Conservation (phyloP, 768 basidiomycete genomes). For the Xerocomellus chrysenteron region DNA sequence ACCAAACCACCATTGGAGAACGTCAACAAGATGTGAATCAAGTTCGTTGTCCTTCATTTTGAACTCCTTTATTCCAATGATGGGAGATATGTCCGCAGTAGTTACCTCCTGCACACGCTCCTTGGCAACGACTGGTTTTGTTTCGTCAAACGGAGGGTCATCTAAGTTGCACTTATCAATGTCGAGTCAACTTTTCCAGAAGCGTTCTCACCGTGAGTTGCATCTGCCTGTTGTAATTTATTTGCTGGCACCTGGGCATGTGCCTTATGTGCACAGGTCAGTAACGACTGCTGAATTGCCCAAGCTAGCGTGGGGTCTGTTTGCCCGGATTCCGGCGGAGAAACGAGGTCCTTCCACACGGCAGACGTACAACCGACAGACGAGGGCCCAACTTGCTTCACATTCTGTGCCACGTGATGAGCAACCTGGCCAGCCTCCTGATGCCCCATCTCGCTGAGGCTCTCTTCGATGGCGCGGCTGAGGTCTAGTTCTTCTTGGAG, state of each 20-base stretch:
- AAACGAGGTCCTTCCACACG: slow-evolving; percentile 10
- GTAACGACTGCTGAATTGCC: slow-evolving; percentile 31
- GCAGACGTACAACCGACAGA: slow-evolving; percentile 2
- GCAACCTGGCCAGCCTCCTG: slow-evolving; percentile 5
- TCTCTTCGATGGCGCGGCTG: slow-evolving; percentile 47
- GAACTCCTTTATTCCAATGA: slow-evolving; percentile 70
- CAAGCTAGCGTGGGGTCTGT: slow-evolving; percentile 26
- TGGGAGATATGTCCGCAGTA: slow-evolving; percentile 26
- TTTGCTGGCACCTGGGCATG: not conserved
- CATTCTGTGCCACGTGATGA: slow-evolving; percentile 2
- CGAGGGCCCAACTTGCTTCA: slow-evolving; percentile 5
- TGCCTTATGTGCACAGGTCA: slow-evolving; percentile 12
- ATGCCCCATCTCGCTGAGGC: slow-evolving; percentile 32
- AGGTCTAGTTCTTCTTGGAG: slow-evolving; percentile 43
- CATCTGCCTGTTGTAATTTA: not conserved
- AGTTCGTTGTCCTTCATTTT: slow-evolving; percentile 52
- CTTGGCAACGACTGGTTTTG: not conserved
- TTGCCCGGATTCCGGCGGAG: not conserved
- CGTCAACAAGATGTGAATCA: slow-evolving; percentile 48
- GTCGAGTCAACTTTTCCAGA: not conserved
- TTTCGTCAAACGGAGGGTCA: not conserved
- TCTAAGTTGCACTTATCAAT: slow-evolving; percentile 10
- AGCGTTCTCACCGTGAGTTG: slow-evolving; percentile 9
- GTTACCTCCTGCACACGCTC: not conserved
- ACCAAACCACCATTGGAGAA: slow-evolving; percentile 78